A percentile compares a stretch with the other conserved stretches of the same genome.
phyloP scores from a whole-genome alignment of 78 protist species.

The Dictyostelium intermedium region DNA sequence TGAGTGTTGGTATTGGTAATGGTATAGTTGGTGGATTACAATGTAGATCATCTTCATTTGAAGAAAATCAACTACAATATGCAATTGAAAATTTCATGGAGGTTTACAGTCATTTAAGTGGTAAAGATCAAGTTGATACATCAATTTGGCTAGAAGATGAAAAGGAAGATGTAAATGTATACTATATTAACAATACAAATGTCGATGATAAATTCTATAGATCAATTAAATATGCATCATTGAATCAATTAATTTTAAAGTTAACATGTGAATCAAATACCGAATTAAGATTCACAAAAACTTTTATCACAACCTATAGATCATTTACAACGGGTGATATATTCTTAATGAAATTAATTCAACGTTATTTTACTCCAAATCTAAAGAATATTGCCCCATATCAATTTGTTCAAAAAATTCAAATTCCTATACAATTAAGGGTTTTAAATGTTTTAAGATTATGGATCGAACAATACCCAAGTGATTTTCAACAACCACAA shows the following conservation, averaged over 20 bases:
- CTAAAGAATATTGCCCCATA: not conserved
- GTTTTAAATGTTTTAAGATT: slow-evolving; percentile 37
- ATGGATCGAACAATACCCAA: slow-evolving; percentile 42
- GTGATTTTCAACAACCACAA: slow-evolving; percentile 8
- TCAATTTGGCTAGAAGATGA: slow-evolving; percentile 30
- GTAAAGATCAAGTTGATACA: not conserved
- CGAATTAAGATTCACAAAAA: slow-evolving; percentile 41
- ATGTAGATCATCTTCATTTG: not conserved
- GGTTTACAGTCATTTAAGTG: not conserved
- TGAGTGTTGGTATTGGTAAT: not conserved
- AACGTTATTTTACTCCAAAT: slow-evolving; percentile 47
- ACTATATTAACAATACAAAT: not conserved
- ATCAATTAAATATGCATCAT: slow-evolving; percentile 24
- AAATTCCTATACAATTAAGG: slow-evolving; percentile 41
- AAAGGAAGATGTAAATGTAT: slow-evolving; percentile 4
- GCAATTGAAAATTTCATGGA: not conserved
- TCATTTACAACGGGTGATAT: slow-evolving; percentile 34
- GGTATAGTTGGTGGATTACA: not conserved
- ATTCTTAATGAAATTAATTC: slow-evolving; percentile 27
- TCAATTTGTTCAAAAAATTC: slow-evolving; percentile 9
- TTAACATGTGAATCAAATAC: slow-evolving; percentile 40
- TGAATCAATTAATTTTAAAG: slow-evolving; percentile 37
- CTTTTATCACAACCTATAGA: slow-evolving; percentile 46
- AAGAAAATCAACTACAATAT: not conserved
- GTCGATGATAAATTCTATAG: not conserved